phyloP scores from a whole-genome alignment of 2,329 filamentous ascomycete genomes.

The Phaeosphaeriaceae sp. region DNA sequence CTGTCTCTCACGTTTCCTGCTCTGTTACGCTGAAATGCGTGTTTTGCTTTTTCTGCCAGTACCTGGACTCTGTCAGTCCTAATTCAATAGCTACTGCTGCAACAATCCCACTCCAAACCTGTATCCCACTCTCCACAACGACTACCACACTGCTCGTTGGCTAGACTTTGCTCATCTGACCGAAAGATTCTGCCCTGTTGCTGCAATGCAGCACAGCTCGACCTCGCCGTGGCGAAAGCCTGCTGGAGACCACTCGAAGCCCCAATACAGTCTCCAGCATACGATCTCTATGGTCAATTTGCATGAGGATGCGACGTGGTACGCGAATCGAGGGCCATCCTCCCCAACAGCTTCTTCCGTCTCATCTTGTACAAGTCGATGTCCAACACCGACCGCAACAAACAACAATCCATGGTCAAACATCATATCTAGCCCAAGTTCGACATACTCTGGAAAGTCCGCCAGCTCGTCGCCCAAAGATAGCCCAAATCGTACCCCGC shows the following conservation, averaged over 20 bases:
- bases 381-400: conserved; percentile 45
- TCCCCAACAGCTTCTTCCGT: conserved; percentile 51
- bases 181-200: conserved; percentile 20
- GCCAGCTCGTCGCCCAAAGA: conserved; percentile 42
- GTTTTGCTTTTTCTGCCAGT: conserved; percentile 40
- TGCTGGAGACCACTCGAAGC: conserved; percentile 41
- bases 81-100: conserved; percentile 15
- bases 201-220: conserved; percentile 46
- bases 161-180: conserved; percentile 30
- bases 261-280: conserved; percentile 46
- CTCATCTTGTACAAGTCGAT: conserved; percentile 48
- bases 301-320: conserved; percentile 48
- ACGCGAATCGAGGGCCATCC: conserved; percentile 40
- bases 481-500: conserved; percentile 47
- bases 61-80: conserved; percentile 22
- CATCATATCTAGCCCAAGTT: conserved; percentile 42
- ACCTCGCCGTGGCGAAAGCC: conserved; percentile 46
- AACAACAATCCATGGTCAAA: conserved; percentile 51
- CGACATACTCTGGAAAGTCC: conserved; percentile 39
- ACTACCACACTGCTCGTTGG: conserved; percentile 31
- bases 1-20: conserved; percentile 32
- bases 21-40: conserved; percentile 34
- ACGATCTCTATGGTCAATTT: conserved; percentile 52
- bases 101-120: conserved; percentile 20
- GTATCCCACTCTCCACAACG: conserved; percentile 21